Conservation (phyloP, 2,329 filamentous ascomycete genomes). For the Sporothrix mexicana region DNA sequence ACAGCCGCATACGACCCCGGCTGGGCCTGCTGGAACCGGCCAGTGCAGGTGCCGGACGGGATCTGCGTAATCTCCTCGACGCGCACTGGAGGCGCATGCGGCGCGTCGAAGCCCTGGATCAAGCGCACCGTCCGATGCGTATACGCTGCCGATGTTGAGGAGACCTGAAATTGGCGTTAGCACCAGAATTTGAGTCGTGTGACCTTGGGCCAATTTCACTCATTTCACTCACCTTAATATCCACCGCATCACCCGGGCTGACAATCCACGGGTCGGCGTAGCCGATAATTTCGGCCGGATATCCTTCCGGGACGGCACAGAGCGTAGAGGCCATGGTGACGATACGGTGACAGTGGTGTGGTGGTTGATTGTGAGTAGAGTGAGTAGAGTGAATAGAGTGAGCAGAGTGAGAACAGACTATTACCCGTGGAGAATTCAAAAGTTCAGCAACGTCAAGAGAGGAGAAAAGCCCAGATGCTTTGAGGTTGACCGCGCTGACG, state of each 20-base stretch:
- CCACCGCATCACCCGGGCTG: conserved; percentile 21
- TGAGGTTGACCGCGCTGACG: no score
- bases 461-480: no score
- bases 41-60: background rate
- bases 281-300: conserved; percentile 28
- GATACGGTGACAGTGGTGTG: background rate
- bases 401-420: no score
- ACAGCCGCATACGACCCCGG: background rate
- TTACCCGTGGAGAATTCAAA: no score
- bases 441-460: no score
- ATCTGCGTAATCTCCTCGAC: background rate
- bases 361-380: no score
- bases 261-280: conserved; percentile 30
- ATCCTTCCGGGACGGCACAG: background rate
- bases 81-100: background rate
- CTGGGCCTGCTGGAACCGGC: background rate
- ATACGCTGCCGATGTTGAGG: background rate
- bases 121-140: background rate
- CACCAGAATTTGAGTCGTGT: no score
- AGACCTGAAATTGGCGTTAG: no score
- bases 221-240: conserved; percentile 21
- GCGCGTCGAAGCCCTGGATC: background rate
- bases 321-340: background rate
- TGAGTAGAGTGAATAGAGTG: no score
- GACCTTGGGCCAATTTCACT: no score